Base-by-base conservation (phyloP, 2,329 filamentous ascomycete genomes). In the Monosporascus sp. region DNA sequence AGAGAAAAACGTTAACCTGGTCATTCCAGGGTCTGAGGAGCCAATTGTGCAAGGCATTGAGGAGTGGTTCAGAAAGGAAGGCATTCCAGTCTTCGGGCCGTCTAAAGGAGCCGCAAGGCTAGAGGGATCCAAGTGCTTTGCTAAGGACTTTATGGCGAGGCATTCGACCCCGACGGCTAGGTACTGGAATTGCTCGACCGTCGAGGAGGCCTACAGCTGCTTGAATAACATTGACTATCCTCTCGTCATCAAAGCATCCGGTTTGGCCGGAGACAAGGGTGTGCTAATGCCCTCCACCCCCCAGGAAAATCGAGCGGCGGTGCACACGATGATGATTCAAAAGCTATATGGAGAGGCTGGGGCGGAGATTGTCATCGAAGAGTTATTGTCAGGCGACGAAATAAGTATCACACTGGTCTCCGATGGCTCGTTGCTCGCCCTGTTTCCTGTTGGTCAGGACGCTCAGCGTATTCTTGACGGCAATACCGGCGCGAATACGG, bases 91-190 rank as follows among this genome's bases (percentile, higher is more conserved):
- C 60, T 91, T 90, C 63, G 88, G 87, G 0, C 88, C 88, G 1
- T 81, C 79, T 47, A 79, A 84, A 65, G 77, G 78, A 24, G 88
- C 88, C 11, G 87, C 88, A 9, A 76, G 78, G 38, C 84, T 92
- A 78, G 88, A 92, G 66, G 88, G 88, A 41, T 88, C 84, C 62
- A 92, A 92, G 70, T 82, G 86, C 1, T 91, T 88, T 65, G 84
- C 85, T 39, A 91, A 92, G 65, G 84, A 89, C 63, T 91, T 92
- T 64, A 92, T 92, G 88, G 79, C 82, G 63, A 77, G 79, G 45
- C 77, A 89, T 67, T 77, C 75, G 55, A 91, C 92, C 57, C 87
- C 88, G 18, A 91, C 88, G 0, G 89, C 89, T 11, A 76, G 76
- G 37, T 90, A 89, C 67, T 75, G 78, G 60, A 90, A 86, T 68